A percentile compares a stretch with the other conserved stretches of the same genome.
Conservation (phyloP, 139 green algal genomes). For the Chlamydomonas schloesseri region DNA sequence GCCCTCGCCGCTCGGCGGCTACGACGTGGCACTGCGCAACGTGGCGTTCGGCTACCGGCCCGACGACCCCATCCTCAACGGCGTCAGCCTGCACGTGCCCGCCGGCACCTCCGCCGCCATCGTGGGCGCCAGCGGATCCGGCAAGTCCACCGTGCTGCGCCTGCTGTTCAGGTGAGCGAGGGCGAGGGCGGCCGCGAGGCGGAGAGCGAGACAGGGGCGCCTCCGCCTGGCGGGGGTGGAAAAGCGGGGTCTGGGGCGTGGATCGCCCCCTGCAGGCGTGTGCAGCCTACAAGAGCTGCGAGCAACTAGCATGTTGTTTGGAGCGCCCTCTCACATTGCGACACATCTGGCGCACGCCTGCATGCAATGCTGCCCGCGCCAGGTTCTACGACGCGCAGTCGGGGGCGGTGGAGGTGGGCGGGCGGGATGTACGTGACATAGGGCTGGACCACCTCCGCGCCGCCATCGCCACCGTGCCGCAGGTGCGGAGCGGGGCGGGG, state of each 20-base stretch:
- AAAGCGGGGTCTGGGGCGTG: too few relatives aligned
- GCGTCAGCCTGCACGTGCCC: slow-evolving; percentile 50
- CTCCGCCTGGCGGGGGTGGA: too few relatives aligned
- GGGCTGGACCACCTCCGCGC: slow-evolving; percentile 65
- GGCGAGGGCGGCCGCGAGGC: too few relatives aligned
- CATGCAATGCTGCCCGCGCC: neutral
- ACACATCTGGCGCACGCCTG: too few relatives aligned
- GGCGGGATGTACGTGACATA: slow-evolving; percentile 73
- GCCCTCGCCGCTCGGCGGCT: slow-evolving; percentile 7
- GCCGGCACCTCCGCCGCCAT: slow-evolving; percentile 90
- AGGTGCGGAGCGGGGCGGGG: neutral
- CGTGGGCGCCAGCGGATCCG: slow-evolving; percentile 90
- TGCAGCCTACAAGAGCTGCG: too few relatives aligned
- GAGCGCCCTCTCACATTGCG: too few relatives aligned
- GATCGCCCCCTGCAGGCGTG: too few relatives aligned
- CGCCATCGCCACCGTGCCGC: slow-evolving; percentile 68
- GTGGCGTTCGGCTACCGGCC: slow-evolving; percentile 82
- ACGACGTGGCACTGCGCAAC: slow-evolving; percentile 72
- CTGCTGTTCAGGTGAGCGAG: slow-evolving; percentile 74
- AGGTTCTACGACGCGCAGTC: slow-evolving; percentile 88
- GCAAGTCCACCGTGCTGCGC: slow-evolving; percentile 77
- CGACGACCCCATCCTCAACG: slow-evolving; percentile 72
- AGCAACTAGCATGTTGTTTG: too few relatives aligned
- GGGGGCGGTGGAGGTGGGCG: slow-evolving; percentile 77
- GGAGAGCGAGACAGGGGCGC: neutral